These are phyloP conservation scores for Phanerodontia chrysosporium DNA, from an alignment of 768 basidiomycete species.

Conservation along the genomic window DNA sequence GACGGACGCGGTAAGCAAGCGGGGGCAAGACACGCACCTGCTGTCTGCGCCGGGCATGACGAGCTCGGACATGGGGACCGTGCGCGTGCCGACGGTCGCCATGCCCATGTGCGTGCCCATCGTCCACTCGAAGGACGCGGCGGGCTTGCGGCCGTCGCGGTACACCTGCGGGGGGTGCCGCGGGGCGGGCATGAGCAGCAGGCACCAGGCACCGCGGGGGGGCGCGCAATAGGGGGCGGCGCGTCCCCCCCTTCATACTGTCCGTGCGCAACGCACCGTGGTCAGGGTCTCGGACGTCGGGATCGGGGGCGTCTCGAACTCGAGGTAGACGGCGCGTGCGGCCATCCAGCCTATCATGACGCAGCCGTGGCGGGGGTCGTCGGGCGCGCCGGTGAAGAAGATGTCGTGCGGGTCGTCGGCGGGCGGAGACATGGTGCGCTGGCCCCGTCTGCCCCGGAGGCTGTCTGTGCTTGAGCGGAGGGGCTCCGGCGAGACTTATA, in stretches of 20 bases:
- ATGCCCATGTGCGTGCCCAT: constrained; percentile 31
- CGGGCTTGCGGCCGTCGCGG: constrained; percentile 45
- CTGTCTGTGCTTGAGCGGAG: no score
- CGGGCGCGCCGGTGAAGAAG: constrained; percentile 66
- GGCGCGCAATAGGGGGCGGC: background rate
- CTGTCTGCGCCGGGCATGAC: constrained; percentile 47
- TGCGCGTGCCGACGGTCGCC: constrained; percentile 49
- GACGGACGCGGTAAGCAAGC: no score
- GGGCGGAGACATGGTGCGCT: constrained; percentile 1
- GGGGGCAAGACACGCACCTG: constrained; percentile 35
- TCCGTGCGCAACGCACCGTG: constrained; percentile 42
- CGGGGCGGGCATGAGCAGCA: constrained; percentile 10
- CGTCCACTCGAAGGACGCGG: constrained; percentile 49
- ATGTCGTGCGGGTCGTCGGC: constrained; percentile 25
- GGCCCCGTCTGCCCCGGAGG: no score
- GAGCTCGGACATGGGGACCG: constrained; percentile 59
- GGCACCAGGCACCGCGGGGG: constrained; percentile 8
- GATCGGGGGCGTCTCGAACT: constrained; percentile 57
- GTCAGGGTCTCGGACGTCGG: constrained; percentile 38
- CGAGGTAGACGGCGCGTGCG: constrained; percentile 50
- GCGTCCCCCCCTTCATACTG: background rate
- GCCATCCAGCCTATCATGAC: constrained; percentile 51
- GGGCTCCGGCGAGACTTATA: background rate
- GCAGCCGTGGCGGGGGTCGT: constrained; percentile 61
- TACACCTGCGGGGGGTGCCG: constrained; percentile 39